Conservation (phyloP, 371 early-diverging fungal genomes). For the Zychaea mexicana region DNA sequence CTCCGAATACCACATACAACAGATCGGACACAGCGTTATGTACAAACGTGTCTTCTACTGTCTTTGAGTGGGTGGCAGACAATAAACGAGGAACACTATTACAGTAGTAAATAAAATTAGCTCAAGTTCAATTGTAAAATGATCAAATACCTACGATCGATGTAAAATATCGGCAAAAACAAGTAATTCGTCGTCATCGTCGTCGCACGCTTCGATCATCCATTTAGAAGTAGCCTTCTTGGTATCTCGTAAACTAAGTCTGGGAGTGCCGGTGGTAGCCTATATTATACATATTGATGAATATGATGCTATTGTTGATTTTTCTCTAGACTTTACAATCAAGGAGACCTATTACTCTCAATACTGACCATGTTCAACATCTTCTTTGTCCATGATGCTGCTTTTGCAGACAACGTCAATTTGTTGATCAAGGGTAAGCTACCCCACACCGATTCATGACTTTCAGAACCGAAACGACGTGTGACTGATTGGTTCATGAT, state of each 20-base stretch:
- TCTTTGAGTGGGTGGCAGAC: background rate
- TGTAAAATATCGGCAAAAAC: background rate
- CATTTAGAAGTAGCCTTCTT: background rate
- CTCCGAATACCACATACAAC: background rate
- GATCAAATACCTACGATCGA: background rate
- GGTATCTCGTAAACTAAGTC: background rate
- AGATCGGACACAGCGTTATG: background rate
- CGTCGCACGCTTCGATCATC: background rate
- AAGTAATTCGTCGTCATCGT: background rate
- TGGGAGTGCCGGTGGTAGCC: background rate
- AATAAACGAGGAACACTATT: background rate
- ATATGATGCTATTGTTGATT: background rate
- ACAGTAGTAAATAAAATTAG: background rate
- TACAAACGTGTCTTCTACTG: background rate
- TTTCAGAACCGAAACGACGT: background rate
- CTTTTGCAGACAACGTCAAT: background rate
- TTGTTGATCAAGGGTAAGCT: background rate
- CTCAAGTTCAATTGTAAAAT: background rate
- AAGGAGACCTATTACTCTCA: background rate
- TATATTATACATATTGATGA: background rate
- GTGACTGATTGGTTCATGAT: background rate
- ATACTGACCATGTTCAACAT: conserved; percentile 1
- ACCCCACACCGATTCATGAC: background rate
- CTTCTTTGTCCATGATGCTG: background rate
- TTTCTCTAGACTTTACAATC: background rate